Conservation (phyloP, 768 basidiomycete species). For the Pisolithus microcarpus region DNA sequence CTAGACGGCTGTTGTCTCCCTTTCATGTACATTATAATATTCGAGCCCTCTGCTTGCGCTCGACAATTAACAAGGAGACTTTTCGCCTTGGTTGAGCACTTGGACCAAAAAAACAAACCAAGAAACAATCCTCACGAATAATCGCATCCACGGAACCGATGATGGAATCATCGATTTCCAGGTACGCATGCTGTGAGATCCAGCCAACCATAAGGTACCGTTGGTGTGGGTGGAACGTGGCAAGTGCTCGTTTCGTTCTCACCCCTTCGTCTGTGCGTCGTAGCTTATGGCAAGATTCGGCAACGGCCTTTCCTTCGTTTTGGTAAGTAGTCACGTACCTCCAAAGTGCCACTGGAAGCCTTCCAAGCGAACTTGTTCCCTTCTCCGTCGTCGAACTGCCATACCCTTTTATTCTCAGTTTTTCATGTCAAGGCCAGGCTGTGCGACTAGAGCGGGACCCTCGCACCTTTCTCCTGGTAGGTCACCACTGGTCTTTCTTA, state of each 20-base stretch:
- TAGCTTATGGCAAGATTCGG: conserved; percentile 16
- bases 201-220: conserved; percentile 28
- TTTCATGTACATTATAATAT: conserved; percentile 4
- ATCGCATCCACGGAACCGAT: conserved; percentile 30
- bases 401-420: conserved; percentile 7
- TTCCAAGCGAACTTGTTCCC: conserved; percentile 18
- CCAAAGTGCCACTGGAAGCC: conserved; percentile 3
- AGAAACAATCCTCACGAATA: conserved; percentile 17
- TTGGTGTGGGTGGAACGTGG: conserved; percentile 28
- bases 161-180: conserved; percentile 29
- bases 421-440: conserved; percentile 4
- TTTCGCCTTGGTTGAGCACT: not conserved
- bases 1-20: not conserved
- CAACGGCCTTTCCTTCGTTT: not conserved
- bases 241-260: conserved; percentile 25
- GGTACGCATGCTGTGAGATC: conserved; percentile 30
- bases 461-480: conserved; percentile 11
- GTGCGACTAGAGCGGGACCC: not conserved
- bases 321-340: conserved; percentile 4
- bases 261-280: conserved; percentile 17
- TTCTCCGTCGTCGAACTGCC: conserved; percentile 20
- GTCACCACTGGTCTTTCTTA: conserved; percentile 17
- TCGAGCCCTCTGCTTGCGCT: conserved; percentile 19
- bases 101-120: not conserved
- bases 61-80: conserved; percentile 30